These are phyloP conservation scores for Cordyceps pruinosa DNA, from an alignment of 2,329 filamentous ascomycete genomes.

Conservation along the genomic window DNA sequence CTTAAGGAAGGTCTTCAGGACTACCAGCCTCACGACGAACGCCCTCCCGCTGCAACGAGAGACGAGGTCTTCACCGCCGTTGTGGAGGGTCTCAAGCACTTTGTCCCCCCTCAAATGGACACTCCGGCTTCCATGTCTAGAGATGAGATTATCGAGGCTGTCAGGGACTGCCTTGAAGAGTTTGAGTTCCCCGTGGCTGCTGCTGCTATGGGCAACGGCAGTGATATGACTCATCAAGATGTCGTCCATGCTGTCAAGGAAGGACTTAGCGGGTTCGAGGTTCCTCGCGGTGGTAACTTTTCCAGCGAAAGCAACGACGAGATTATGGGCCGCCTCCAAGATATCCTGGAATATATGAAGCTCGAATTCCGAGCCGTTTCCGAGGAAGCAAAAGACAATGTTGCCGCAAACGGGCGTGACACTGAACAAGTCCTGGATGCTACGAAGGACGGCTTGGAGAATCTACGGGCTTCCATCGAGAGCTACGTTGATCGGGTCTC, in stretches of 20 bases:
- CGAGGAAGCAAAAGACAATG: constrained; percentile 67
- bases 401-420: constrained; percentile 69
- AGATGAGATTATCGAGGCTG: constrained; percentile 76
- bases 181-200: constrained; percentile 66
- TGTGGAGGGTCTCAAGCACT: constrained; percentile 77
- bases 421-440: constrained; percentile 85
- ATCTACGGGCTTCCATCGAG: constrained; percentile 73
- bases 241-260: constrained; percentile 58
- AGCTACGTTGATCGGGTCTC: constrained; percentile 67
- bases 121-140: constrained; percentile 63
- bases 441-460: constrained; percentile 79
- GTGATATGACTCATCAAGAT: constrained; percentile 51
- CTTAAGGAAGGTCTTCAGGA: constrained; percentile 79
- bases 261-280: constrained; percentile 46
- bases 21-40: constrained; percentile 52
- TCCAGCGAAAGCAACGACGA: constrained; percentile 39
- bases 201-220: constrained; percentile 42
- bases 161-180: constrained; percentile 80
- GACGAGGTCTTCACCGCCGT: constrained; percentile 83
- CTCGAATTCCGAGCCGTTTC: constrained; percentile 54
- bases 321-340: constrained; percentile 50
- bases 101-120: constrained; percentile 65
- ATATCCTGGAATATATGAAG: constrained; percentile 56
- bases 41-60: constrained; percentile 57
- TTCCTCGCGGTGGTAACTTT: constrained; percentile 36